Conservation (phyloP, 2,329 filamentous ascomycete species). For the Trichophyton verrucosum region DNA sequence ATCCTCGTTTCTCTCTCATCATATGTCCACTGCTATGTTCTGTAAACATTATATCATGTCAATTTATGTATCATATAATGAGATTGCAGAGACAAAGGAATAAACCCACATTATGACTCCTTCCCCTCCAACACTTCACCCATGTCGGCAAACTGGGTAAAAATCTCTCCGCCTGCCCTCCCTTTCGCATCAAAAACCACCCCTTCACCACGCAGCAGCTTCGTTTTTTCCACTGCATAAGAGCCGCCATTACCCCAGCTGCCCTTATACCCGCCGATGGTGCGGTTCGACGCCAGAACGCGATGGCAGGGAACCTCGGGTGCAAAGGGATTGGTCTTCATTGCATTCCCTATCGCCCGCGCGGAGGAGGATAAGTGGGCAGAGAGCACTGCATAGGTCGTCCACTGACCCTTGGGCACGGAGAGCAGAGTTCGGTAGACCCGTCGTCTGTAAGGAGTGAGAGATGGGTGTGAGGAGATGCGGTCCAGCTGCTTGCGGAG, state of each 20-base stretch:
- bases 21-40: background rate
- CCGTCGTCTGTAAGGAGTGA: constrained; percentile 39
- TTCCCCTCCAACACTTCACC: background rate
- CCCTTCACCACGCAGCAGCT: constrained; percentile 32
- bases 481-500: constrained; percentile 22
- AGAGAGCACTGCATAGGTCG: constrained; percentile 64
- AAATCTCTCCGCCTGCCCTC: constrained; percentile 26
- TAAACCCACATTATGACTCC: background rate
- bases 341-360: constrained; percentile 63
- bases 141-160: constrained; percentile 22
- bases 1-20: background rate
- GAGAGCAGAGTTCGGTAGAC: constrained; percentile 64
- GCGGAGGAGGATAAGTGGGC: constrained; percentile 57
- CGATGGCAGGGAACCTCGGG: constrained; percentile 72
- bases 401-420: constrained; percentile 62
- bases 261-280: constrained; percentile 41
- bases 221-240: constrained; percentile 31
- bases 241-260: constrained; percentile 37
- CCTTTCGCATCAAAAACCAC: constrained; percentile 34
- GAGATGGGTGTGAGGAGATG: constrained; percentile 33
- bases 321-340: constrained; percentile 69
- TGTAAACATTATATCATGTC: background rate
- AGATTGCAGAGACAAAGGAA: background rate
- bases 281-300: constrained; percentile 60
- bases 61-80: background rate